phyloP scores from a whole-genome alignment of 225 moss, liverwort and hornwort species.

The Neckera pumila region DNA sequence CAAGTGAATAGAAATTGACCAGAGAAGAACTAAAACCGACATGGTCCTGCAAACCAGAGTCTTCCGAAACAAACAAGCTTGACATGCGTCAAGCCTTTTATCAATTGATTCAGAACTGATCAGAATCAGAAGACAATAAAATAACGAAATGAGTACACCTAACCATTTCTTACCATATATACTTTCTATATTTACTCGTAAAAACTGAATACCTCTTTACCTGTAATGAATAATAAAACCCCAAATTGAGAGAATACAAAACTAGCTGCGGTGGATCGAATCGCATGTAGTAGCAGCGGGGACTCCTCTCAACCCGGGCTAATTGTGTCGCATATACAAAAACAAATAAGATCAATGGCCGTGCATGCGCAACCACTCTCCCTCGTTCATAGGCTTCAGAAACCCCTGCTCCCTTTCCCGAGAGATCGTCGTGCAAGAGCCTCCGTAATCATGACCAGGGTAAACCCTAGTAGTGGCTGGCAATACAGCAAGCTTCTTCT shows the following conservation, averaged over 20 bases:
- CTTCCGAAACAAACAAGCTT: background rate
- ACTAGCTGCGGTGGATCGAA: background rate
- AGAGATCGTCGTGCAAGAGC: slow-evolving; percentile 70
- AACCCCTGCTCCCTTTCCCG: slow-evolving; percentile 68
- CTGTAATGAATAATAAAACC: background rate
- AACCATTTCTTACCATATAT: background rate
- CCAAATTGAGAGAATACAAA: background rate
- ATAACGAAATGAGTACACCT: background rate
- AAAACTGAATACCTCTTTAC: background rate
- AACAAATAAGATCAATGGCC: slow-evolving; percentile 4
- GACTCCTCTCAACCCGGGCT: background rate
- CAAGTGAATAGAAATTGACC: background rate
- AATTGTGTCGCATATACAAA: background rate
- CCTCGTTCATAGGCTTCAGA: slow-evolving; percentile 57
- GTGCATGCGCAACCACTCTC: slow-evolving; percentile 71
- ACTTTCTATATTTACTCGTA: background rate
- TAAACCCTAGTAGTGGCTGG: slow-evolving; percentile 78
- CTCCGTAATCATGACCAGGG: slow-evolving; percentile 96
- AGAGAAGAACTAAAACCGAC: background rate
- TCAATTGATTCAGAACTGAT: background rate
- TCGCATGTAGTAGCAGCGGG: background rate
- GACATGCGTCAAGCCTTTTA: background rate
- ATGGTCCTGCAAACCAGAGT: background rate
- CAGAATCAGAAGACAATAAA: background rate
- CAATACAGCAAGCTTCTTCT: slow-evolving; percentile 83